Evolutionary conservation across 805 yeast species (phyloP).

Genomic region (Helenozyma rhizophorensis): DNA sequence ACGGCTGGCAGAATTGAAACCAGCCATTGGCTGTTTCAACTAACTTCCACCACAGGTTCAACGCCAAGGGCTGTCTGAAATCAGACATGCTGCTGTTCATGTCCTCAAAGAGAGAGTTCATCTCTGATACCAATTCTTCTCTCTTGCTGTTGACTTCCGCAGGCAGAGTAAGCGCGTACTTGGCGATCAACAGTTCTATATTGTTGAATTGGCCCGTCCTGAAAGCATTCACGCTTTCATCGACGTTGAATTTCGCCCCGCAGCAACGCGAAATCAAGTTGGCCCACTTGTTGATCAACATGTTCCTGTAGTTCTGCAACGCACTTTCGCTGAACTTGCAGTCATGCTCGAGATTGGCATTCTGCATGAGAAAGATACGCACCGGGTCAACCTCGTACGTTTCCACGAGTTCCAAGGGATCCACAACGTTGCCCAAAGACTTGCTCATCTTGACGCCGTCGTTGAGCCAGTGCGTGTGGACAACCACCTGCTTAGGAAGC

Average conservation of each 20-base stretch:
- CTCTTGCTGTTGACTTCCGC: conserved; percentile 12
- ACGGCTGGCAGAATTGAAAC: conserved; percentile 70
- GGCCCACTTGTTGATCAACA: conserved; percentile 77
- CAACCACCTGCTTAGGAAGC: conserved; percentile 70
- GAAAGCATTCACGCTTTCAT: conserved; percentile 33
- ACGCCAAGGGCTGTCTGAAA: conserved; percentile 54
- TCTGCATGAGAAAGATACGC: conserved; percentile 71
- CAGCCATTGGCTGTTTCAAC: conserved; percentile 59
- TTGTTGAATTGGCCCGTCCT: conserved; percentile 16
- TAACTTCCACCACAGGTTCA: conserved; percentile 55
- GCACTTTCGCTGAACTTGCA: conserved; percentile 68
- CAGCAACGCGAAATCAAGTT: conserved; percentile 74
- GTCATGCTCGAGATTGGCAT: conserved; percentile 71
- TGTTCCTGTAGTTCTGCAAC: conserved; percentile 50
- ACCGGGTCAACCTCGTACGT: conserved; percentile 69
- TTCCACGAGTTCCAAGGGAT: conserved; percentile 65
- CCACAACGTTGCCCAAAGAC: conserved; percentile 88
- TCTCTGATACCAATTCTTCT: conserved; percentile 7
- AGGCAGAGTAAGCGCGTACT: conserved; percentile 4
- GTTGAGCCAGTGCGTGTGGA: conserved; percentile 93
- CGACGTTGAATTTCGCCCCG: conserved; percentile 61
- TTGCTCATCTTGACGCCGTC: conserved; percentile 93
- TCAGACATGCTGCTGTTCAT: conserved; percentile 42
- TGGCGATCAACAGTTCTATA: conserved; percentile 20
- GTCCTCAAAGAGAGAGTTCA: conserved; percentile 8